A percentile compares a stretch with the other conserved stretches of the same genome.
These are phyloP conservation scores for Conoideocrella luteorostrata DNA, from an alignment of 2,329 filamentous ascomycete species.

Conservation along the genomic window DNA sequence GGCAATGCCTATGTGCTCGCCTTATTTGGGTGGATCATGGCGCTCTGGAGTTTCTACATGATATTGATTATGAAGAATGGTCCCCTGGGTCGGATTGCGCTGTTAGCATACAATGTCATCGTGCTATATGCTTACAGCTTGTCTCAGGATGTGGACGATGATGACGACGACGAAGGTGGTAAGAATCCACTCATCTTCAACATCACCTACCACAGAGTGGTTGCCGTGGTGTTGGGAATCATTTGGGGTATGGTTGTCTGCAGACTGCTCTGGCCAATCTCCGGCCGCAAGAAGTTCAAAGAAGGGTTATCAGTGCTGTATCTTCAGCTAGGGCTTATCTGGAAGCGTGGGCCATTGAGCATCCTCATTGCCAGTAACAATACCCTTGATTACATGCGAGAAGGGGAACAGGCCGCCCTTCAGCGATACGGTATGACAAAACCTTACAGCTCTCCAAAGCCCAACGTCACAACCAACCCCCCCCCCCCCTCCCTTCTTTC, in stretches of 20 bases:
- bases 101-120: slow-evolving; percentile 93
- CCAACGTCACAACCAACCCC: neutral
- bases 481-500: neutral
- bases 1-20: slow-evolving; percentile 72
- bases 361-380: slow-evolving; percentile 57
- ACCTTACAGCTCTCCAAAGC: no score
- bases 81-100: slow-evolving; percentile 85
- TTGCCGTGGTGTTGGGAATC: slow-evolving; percentile 79
- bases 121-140: slow-evolving; percentile 92
- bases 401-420: slow-evolving; percentile 81
- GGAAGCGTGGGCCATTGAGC: slow-evolving; percentile 86
- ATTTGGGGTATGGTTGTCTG: slow-evolving; percentile 91
- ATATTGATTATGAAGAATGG: slow-evolving; percentile 79
- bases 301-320: slow-evolving; percentile 87
- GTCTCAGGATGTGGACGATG: slow-evolving; percentile 69
- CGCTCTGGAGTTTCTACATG: slow-evolving; percentile 80
- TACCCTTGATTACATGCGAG: slow-evolving; percentile 68
- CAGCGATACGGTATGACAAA: slow-evolving; percentile 63
- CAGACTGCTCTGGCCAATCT: slow-evolving; percentile 87
- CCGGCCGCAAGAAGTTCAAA: slow-evolving; percentile 79
- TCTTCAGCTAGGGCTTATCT: slow-evolving; percentile 90
- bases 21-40: slow-evolving; percentile 74
- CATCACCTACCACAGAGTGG: slow-evolving; percentile 81
- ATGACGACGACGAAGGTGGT: slow-evolving; percentile 85
- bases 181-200: slow-evolving; percentile 76